Conservation (phyloP, 1,284 basidiomycete species). For the Coniferiporia sulphurascens region DNA sequence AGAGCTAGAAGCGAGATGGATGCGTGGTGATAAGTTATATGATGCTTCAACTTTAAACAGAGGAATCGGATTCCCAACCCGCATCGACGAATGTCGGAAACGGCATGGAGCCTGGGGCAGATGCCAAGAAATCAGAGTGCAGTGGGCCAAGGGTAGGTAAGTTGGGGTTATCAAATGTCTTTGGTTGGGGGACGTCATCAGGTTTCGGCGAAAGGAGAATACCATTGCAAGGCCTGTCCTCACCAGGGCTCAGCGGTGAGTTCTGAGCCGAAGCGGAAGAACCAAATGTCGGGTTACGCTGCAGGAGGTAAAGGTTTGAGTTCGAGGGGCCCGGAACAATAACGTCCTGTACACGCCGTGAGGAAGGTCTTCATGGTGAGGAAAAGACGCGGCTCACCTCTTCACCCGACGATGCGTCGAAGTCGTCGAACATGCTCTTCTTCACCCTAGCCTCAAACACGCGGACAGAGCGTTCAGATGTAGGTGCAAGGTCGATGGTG, state of each 20-base stretch:
- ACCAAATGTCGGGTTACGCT: conserved; percentile 9
- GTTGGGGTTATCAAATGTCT: conserved; percentile 1
- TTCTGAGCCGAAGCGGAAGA: conserved; percentile 2
- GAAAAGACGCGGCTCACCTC: background rate
- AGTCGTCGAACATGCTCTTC: conserved; percentile 14
- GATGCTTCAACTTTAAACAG: conserved; percentile 1
- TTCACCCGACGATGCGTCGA: conserved; percentile 15
- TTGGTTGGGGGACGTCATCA: background rate
- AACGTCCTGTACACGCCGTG: background rate
- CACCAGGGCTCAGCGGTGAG: background rate
- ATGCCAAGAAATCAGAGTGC: conserved; percentile 13
- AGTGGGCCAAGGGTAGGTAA: conserved; percentile 12
- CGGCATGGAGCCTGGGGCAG: conserved; percentile 1
- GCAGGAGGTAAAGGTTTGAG: conserved; percentile 16
- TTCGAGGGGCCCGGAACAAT: conserved; percentile 3
- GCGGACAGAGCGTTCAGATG: conserved; percentile 1
- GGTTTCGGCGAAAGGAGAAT: background rate
- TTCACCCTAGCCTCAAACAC: conserved; percentile 2
- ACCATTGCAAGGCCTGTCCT: background rate
- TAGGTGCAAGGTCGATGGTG: conserved; percentile 3
- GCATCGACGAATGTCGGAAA: conserved; percentile 13
- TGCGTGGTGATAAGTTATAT: conserved; percentile 12
- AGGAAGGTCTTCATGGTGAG: background rate
- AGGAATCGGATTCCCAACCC: conserved; percentile 16
- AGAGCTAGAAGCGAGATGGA: background rate